Conservation (phyloP, 1,139 yeast genomes). For the Yamadazyma sp. region DNA sequence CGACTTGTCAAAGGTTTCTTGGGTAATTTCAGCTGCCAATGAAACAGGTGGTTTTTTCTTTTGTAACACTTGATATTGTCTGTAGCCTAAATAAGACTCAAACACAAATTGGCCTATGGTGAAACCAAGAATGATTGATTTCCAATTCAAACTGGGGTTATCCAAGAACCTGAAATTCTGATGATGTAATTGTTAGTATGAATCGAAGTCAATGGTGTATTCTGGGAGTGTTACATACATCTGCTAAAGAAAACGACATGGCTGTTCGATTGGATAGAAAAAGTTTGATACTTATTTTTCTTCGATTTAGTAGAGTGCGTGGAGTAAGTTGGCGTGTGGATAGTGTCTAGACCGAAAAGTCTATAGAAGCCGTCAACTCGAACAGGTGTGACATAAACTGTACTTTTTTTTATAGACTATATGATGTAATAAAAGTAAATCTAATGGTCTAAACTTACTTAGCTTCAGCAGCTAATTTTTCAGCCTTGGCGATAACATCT, state of each 20-base stretch:
- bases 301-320: neutral
- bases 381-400: slow-evolving; percentile 8
- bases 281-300: neutral
- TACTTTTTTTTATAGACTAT: slow-evolving; percentile 15
- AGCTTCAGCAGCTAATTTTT: slow-evolving; percentile 94
- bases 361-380: too few relatives aligned
- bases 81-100: slow-evolving; percentile 68
- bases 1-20: slow-evolving; percentile 74
- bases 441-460: slow-evolving; percentile 25
- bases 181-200: slow-evolving; percentile 12
- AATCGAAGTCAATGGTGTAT: too few relatives aligned
- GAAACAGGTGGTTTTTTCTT: slow-evolving; percentile 60
- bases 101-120: slow-evolving; percentile 74
- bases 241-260: slow-evolving; percentile 16
- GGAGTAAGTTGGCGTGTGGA: neutral
- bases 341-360: too few relatives aligned
- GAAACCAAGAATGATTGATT: slow-evolving; percentile 68
- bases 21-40: slow-evolving; percentile 62
- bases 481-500: slow-evolving; percentile 98
- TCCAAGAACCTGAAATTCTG: slow-evolving; percentile 33
- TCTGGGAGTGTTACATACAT: slow-evolving; percentile 17
- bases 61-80: slow-evolving; percentile 73
- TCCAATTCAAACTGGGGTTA: slow-evolving; percentile 72
- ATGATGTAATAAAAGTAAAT: slow-evolving; percentile 8
- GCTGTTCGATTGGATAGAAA: neutral